A percentile compares a stretch with the other conserved stretches of the same genome.
Conservation (phyloP, 1,139 yeast genomes). For the Yamadazyma diospyri region DNA sequence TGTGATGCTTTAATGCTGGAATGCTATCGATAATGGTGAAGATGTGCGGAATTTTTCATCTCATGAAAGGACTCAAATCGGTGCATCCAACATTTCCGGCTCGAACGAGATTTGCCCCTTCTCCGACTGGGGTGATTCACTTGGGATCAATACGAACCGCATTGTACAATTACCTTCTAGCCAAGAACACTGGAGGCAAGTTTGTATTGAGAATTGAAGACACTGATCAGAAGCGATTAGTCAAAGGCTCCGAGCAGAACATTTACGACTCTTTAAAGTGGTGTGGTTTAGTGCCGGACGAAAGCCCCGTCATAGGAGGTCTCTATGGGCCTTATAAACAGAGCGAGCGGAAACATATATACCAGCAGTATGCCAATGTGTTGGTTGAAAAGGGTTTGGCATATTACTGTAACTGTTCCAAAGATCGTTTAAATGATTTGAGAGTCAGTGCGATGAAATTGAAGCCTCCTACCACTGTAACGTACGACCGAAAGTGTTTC, state of each 20-base stretch:
- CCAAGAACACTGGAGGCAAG: conserved; percentile 74
- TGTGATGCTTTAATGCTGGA: no score
- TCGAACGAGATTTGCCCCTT: conserved; percentile 93
- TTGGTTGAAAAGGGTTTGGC: conserved; percentile 69
- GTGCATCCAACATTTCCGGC: conserved; percentile 58
- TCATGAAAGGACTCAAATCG: no score
- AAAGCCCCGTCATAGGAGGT: conserved; percentile 52
- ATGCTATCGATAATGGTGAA: no score
- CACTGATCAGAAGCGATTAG: conserved; percentile 79
- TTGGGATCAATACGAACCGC: conserved; percentile 94
- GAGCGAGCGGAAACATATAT: conserved; percentile 70
- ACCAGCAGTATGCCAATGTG: conserved; percentile 51
- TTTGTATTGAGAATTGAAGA: conserved; percentile 85
- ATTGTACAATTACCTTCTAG: conserved; percentile 78
- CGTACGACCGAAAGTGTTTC: conserved; percentile 83
- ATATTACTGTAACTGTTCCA: conserved; percentile 81
- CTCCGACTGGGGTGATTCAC: conserved; percentile 93
- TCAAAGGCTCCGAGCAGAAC: conserved; percentile 77
- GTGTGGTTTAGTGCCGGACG: conserved; percentile 77
- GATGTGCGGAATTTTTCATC: no score
- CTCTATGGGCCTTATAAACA: conserved; percentile 77
- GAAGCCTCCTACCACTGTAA: conserved; percentile 87
- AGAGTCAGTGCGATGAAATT: conserved; percentile 70
- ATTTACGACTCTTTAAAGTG: conserved; percentile 73
- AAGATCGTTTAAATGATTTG: conserved; percentile 66